Conservation (phyloP, 208 protist genomes). For the Trichomonas vaginalis region DNA sequence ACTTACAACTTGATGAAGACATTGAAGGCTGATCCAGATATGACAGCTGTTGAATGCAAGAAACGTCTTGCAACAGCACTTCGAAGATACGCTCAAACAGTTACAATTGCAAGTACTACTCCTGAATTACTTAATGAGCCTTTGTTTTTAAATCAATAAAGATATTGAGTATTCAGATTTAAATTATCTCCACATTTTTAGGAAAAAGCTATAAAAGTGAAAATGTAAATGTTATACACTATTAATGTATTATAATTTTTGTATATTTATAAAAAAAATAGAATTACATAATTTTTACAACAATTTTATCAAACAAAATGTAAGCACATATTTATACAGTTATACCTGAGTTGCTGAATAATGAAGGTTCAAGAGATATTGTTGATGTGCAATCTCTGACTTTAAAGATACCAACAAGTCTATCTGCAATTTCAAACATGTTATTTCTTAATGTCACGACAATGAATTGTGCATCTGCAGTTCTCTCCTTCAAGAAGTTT, state of each 20-base stretch:
- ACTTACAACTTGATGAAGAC: not conserved
- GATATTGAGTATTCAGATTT: not conserved
- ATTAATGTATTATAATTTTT: no score
- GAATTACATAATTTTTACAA: no score
- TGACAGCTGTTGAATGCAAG: not conserved
- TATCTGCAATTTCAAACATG: slow-evolving; percentile 47
- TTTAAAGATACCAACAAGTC: slow-evolving; percentile 93
- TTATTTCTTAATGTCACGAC: slow-evolving; percentile 90
- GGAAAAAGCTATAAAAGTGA: no score
- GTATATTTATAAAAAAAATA: no score
- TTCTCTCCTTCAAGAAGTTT: slow-evolving; percentile 72
- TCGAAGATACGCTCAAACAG: not conserved
- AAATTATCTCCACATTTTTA: no score
- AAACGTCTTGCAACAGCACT: not conserved
- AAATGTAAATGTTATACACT: no score
- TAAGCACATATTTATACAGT: not conserved
- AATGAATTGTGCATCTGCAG: slow-evolving; percentile 97
- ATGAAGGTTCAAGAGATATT: slow-evolving; percentile 59
- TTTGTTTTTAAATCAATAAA: not conserved
- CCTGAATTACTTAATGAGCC: not conserved
- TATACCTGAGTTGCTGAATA: not conserved
- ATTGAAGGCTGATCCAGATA: not conserved
- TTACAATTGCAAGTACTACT: not conserved
- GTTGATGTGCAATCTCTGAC: slow-evolving; percentile 84
- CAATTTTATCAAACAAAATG: no score